Evolutionary conservation across 2,329 filamentous ascomycete species (phyloP), one percentile per base, ranked within the genome.

Genomic region (Endoconidiophora laricicola): DNA sequence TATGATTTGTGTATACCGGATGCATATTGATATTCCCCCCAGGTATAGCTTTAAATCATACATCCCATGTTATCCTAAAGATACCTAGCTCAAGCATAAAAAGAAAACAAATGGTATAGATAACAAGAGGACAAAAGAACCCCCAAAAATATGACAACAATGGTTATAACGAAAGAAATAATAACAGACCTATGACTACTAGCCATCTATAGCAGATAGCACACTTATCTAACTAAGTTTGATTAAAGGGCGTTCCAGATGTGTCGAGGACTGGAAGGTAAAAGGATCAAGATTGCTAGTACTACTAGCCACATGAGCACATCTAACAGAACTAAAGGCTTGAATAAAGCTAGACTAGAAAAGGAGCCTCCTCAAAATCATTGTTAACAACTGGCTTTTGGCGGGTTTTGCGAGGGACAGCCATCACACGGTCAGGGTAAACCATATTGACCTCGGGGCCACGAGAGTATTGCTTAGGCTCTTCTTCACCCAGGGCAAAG

Each of bases 321-420:
- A 18, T 18, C 16, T 18, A 18, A 18, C 16, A 18, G 16, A 18
- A 18, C 16, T 18, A 18, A 18, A 9, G 9, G 29, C 29, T 33
- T 33, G 9, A 9, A 33, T 33, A 2, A 9, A 12, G 12, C 29
- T 47, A 43, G 9, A 46, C 74, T 48, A 81, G 60, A 53, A 86
- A 86, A 1, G 74, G 69, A 0, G 81, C 81, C 52, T 86, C 82
- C 52, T 73, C 78, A 60, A 86, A 86, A 60, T 86, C 80, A 16
- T 64, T 62, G 40, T 63, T 62, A 29, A 46, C 23, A 20, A 20
- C 24, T 2, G 47, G 23, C 47, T 33, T 16, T 29, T 46, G 51
- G 16, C 44, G 48, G 16, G 43, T 14, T 47, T 53, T 53, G 20
- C 57, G 60, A 1, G 74, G 74, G 29, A 71, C 61, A 3, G 74